Conservation (phyloP, 257 asterid genomes). For the Cruciata laevipes region DNA sequence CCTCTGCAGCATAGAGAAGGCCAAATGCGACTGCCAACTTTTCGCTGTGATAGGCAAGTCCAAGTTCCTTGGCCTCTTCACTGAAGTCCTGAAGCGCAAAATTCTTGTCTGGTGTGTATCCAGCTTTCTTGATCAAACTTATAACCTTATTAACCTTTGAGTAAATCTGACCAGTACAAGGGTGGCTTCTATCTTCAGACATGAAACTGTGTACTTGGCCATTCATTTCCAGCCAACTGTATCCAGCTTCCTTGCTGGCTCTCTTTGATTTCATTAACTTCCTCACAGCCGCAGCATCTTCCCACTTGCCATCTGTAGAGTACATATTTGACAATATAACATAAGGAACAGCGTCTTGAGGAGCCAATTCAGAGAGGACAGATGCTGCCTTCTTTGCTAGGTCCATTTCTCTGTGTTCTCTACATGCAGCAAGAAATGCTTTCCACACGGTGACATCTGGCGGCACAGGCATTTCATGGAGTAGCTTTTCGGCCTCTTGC, state of each 20-base stretch:
- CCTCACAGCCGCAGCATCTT: conserved; percentile 58
- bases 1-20: conserved; percentile 41
- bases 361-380: conserved; percentile 53
- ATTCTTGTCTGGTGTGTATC: conserved; percentile 56
- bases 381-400: conserved; percentile 61
- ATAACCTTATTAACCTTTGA: conserved; percentile 42
- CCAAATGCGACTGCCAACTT: conserved; percentile 75
- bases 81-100: conserved; percentile 64
- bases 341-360: conserved; percentile 63
- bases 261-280: conserved; percentile 51
- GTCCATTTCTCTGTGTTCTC: conserved; percentile 48
- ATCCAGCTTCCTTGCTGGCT: conserved; percentile 54
- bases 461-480: conserved; percentile 37
- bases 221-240: conserved; percentile 66
- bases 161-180: conserved; percentile 35
- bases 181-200: conserved; percentile 59
- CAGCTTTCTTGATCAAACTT: conserved; percentile 44
- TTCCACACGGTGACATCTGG: conserved; percentile 61
- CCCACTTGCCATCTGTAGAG: conserved; percentile 59
- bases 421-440: conserved; percentile 66
- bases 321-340: conserved; percentile 66
- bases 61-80: conserved; percentile 49
- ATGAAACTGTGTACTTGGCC: conserved; percentile 37
- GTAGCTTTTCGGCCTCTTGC: conserved; percentile 53
- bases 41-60: conserved; percentile 69